Percentiles rank a stretch among this genome's conserved stretches.
Conservation (phyloP, 2,329 filamentous ascomycete genomes). For the Ophiostoma perfectum region DNA sequence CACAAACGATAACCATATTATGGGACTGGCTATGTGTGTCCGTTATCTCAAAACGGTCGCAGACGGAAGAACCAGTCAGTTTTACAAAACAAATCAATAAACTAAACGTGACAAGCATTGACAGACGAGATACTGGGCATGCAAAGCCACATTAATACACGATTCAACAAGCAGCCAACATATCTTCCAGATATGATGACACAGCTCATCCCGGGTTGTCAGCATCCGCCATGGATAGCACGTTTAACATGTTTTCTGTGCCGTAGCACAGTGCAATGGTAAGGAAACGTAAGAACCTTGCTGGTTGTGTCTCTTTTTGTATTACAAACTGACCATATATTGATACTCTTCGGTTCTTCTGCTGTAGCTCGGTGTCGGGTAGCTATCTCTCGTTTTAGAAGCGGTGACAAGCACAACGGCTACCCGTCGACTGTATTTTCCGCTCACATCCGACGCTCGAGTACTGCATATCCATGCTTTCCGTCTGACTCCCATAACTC, state of each 20-base stretch:
- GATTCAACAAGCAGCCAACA: not conserved
- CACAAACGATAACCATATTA: conserved; percentile 1
- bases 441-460: not conserved
- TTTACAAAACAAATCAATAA: not conserved
- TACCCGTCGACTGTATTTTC: not conserved
- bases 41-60: not conserved
- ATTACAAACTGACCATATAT: not conserved
- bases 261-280: not conserved
- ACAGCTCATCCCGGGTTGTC: not conserved
- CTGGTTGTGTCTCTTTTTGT: not conserved
- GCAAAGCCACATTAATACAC: not conserved
- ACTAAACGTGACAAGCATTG: too few relatives aligned
- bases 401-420: not conserved
- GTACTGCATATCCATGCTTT: not conserved
- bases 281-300: not conserved
- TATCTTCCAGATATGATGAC: not conserved
- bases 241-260: not conserved
- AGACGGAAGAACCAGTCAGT: not conserved
- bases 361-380: not conserved
- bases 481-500: not conserved
- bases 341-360: not conserved
- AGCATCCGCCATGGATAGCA: not conserved
- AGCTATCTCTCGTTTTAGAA: not conserved
- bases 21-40: not conserved
- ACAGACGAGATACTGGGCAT: too few relatives aligned